A percentile compares a stretch with the other conserved stretches of the same genome.
Evolutionary conservation across 1,284 basidiomycete genomes (phyloP).

Genomic region (Caloboletus firmus): DNA sequence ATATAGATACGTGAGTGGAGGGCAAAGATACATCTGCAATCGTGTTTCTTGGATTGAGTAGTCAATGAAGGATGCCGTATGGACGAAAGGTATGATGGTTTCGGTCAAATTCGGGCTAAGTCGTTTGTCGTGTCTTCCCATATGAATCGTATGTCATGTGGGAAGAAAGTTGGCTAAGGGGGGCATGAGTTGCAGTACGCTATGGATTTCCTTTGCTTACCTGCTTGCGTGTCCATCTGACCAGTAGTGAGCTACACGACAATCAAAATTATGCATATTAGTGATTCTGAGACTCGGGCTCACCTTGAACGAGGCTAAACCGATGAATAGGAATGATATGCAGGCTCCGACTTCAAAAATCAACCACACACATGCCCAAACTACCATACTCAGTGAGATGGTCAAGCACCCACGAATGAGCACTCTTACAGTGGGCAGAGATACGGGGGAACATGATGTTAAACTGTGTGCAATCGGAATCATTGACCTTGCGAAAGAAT

Average conservation of each 20-base stretch:
- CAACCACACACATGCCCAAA: constrained; percentile 77
- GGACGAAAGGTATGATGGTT: constrained; percentile 3
- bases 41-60: constrained; percentile 17
- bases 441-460: constrained; percentile 64
- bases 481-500: constrained; percentile 83
- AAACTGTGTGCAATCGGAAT: constrained; percentile 81
- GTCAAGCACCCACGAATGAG: background rate
- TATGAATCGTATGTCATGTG: constrained; percentile 20
- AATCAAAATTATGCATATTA: constrained; percentile 10
- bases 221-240: constrained; percentile 60
- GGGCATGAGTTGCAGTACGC: constrained; percentile 14
- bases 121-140: constrained; percentile 4
- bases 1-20: constrained; percentile 35
- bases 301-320: constrained; percentile 75
- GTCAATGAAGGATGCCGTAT: constrained; percentile 14
- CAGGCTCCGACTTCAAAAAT: constrained; percentile 65
- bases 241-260: constrained; percentile 44
- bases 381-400: constrained; percentile 36
- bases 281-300: background rate
- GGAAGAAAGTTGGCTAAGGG: constrained; percentile 42
- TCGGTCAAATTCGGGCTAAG: background rate
- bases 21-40: constrained; percentile 29
- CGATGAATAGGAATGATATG: constrained; percentile 68
- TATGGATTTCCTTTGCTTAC: constrained; percentile 35
- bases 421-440: constrained; percentile 56